Evolutionary conservation across 257 asterid species (phyloP).

Genomic region (Capsicum chinense): DNA sequence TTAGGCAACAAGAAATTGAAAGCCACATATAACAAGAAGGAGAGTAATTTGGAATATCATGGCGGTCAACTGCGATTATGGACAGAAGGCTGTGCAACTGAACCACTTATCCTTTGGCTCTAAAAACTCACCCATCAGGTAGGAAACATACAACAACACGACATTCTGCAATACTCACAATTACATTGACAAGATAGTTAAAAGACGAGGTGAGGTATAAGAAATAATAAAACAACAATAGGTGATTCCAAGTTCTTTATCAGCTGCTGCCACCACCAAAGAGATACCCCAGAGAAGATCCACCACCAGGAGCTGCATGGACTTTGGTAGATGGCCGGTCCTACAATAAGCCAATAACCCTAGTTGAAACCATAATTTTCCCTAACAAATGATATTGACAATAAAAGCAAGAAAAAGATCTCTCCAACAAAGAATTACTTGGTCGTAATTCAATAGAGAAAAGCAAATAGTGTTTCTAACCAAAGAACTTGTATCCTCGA

Average conservation of each 20-base stretch:
- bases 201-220: slow-evolving; percentile 8
- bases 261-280: slow-evolving; percentile 28
- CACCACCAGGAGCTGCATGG: slow-evolving; percentile 27
- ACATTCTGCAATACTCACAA: neutral
- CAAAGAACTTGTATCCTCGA: neutral
- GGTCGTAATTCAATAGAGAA: neutral
- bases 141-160: neutral
- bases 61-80: slow-evolving; percentile 17
- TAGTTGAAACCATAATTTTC: neutral
- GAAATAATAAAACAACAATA: neutral
- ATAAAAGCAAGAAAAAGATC: neutral
- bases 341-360: neutral
- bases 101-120: neutral
- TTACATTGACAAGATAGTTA: neutral
- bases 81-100: slow-evolving; percentile 17
- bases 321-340: slow-evolving; percentile 28
- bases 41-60: neutral
- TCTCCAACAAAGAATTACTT: neutral
- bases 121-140: slow-evolving; percentile 10
- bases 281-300: slow-evolving; percentile 26
- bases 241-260: slow-evolving; percentile 7
- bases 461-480: neutral
- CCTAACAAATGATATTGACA: neutral
- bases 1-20: neutral
- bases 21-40: neutral